Evolutionary conservation across 768 basidiomycete species (phyloP).

Genomic region (Pleurotus sapidus): DNA sequence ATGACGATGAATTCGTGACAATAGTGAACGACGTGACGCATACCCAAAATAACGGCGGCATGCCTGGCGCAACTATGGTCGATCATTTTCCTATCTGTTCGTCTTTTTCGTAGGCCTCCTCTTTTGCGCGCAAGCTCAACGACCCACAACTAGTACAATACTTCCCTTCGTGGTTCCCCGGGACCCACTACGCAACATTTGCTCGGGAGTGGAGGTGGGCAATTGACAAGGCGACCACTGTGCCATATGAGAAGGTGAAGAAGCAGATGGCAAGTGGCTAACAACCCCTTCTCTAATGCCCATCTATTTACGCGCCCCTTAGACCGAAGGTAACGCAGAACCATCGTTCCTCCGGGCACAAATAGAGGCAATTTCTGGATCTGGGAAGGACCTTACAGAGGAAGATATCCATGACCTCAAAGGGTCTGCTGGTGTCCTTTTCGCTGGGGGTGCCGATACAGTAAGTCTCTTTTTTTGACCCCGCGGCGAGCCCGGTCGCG

Average conservation of each 20-base stretch:
- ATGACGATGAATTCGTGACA: conserved; percentile 20
- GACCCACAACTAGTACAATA: conserved; percentile 27
- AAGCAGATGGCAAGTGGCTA: conserved; percentile 20
- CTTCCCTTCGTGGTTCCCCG: conserved; percentile 37
- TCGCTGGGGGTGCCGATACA: conserved; percentile 36
- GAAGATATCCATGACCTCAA: conserved; percentile 17
- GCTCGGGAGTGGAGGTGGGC: conserved; percentile 26
- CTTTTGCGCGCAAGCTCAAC: conserved; percentile 3
- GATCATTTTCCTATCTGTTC: conserved; percentile 22
- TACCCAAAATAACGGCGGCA: conserved; percentile 11
- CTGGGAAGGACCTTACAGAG: background rate
- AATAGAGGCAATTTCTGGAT: conserved; percentile 5
- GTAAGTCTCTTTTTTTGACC: conserved; percentile 13
- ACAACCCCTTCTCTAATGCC: background rate
- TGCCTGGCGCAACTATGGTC: conserved; percentile 14
- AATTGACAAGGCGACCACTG: conserved; percentile 27
- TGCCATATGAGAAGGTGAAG: conserved; percentile 25
- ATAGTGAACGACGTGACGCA: conserved; percentile 13
- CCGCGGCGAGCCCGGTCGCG: background rate
- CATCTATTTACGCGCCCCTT: background rate
- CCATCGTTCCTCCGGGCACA: conserved; percentile 13
- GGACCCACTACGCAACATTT: conserved; percentile 28
- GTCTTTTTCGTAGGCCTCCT: conserved; percentile 5
- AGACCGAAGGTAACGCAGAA: conserved; percentile 13
- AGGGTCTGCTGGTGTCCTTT: conserved; percentile 26